Evolutionary conservation across 176 grass and related monocot species (phyloP), one percentile per base, ranked within the genome.

Genomic region (Canna indica): DNA sequence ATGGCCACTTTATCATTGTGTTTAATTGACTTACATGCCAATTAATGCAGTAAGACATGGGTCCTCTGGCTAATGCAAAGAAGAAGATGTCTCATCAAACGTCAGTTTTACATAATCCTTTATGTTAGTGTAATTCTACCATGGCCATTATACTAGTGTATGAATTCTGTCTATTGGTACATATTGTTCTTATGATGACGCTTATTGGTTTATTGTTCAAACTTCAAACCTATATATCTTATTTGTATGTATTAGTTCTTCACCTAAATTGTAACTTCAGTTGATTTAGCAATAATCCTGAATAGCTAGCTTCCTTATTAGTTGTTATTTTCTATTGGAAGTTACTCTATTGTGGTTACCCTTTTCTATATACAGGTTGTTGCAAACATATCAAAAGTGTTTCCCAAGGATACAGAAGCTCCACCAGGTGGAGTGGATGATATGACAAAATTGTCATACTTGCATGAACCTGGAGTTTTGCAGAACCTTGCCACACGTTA

Each of bases 381-480:
- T 8, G 82, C 70, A 75, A 84, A 79, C n/a, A 58, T 84, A 38
- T 67, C 77, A 54, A 74, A 80, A 47, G 59, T 96, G 69, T 81
- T 91, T 75, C 86, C 86, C 67, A 87, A 91, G 75, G 92, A 96
- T 48, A 88, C 88, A 78, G 92, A 96, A 82, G 85, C 84, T 33
- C 85, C 88, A 53, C 74, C 76, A 73, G 78, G 63, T 61, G 92
- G 92, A 71, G 79, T 96, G 11, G 92, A 96, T 77, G 92, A 96
- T 67, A 96, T 96, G 92, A 96, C 92, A 67, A 91, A 85, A 73
- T 82, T 96, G 75, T 88, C 92, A 20, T 96, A 96, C 73, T 89
- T 96, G 81, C 92, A 96, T 54, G 92, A 96, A 74, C 92, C 92
- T 57, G 92, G 92, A 76, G 92, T 96, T 73, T 75, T 96, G 73